Base-by-base conservation (phyloP, 805 yeast genomes). In the Metschnikowia colocasiae region DNA sequence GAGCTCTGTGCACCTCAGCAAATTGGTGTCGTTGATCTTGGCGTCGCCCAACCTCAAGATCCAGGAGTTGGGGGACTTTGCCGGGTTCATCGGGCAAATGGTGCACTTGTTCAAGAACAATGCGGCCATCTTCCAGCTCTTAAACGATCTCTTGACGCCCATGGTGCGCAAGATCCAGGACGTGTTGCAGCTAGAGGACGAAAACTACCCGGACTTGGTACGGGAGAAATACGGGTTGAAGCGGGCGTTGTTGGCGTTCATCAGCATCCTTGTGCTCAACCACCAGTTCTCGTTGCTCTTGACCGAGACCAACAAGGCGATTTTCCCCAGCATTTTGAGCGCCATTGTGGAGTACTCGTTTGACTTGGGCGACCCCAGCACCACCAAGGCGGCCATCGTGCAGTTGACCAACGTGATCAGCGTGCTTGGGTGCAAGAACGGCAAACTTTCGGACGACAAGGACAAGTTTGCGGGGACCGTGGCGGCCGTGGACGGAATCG, bases 51-150 rank as follows among this genome's bases (percentile, higher is more conserved):
- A 82, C 55, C 71, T 84, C 56, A 79, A 78, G 48, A 65, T 78
- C 10, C 68, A 73, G 45, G 97, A 91, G 62, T 69, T 92, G 61
- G 76, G 78, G 32, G 96, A 90, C 59, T 89, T 94, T 60, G 68
- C 90, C 46, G 79, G 92, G 33, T 92, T 94, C 63, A 68, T 94
- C 51, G 91, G 95, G 4, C 98, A 94, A 67, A 79, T 94, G 51
- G 79, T 86, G 44, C 97, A 92, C 63, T 79, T 75, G 54, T 89
- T 84, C 67, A 79, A 81, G 59, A 73, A 73, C 39, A 83, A 87
- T 55, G 81, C 79, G 36, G 76, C 74, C 37, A 80, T 90, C 45
- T 89, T 87, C 64, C 81, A 82, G 56, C 71, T 92, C 65, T 72
- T 92, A 53, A 81, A 85, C 58, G 82, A 83, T 47, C 69, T 94